These are phyloP conservation scores for Aphanoascus verrucosus DNA, from an alignment of 2,329 filamentous ascomycete species.

Conservation along the genomic window DNA sequence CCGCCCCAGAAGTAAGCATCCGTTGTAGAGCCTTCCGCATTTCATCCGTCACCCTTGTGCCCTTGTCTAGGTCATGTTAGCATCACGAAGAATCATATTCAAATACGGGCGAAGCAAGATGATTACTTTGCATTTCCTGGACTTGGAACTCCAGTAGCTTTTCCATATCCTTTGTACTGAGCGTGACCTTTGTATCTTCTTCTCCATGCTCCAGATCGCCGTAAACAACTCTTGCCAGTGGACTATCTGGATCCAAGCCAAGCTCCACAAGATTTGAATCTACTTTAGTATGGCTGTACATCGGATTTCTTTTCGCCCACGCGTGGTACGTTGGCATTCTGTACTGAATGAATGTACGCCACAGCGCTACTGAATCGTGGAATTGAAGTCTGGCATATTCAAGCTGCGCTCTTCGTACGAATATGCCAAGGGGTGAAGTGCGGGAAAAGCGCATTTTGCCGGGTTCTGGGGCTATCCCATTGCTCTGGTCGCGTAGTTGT, in stretches of 20 bases:
- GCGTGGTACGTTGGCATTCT: constrained; percentile 59
- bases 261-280: constrained; percentile 53
- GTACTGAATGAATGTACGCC: constrained; percentile 73
- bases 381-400: constrained; percentile 77
- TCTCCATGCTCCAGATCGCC: constrained; percentile 35
- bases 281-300: constrained; percentile 41
- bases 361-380: constrained; percentile 64
- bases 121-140: constrained; percentile 66
- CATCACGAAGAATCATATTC: not conserved
- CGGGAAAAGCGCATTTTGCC: constrained; percentile 54
- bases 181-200: constrained; percentile 33
- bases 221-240: constrained; percentile 43
- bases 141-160: constrained; percentile 78
- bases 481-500: constrained; percentile 45
- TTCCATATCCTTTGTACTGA: constrained; percentile 72
- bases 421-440: constrained; percentile 69
- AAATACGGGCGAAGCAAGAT: constrained; percentile 20
- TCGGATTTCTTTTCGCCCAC: constrained; percentile 47
- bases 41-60: constrained; percentile 63
- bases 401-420: constrained; percentile 63
- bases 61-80: constrained; percentile 47
- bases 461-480: constrained; percentile 40
- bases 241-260: constrained; percentile 42
- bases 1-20: constrained; percentile 55
- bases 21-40: constrained; percentile 61